Evolutionary conservation across 2,329 filamentous ascomycete genomes (phyloP), one percentile per base, ranked within the genome.

Genomic region (Aspergillus bombycis): DNA sequence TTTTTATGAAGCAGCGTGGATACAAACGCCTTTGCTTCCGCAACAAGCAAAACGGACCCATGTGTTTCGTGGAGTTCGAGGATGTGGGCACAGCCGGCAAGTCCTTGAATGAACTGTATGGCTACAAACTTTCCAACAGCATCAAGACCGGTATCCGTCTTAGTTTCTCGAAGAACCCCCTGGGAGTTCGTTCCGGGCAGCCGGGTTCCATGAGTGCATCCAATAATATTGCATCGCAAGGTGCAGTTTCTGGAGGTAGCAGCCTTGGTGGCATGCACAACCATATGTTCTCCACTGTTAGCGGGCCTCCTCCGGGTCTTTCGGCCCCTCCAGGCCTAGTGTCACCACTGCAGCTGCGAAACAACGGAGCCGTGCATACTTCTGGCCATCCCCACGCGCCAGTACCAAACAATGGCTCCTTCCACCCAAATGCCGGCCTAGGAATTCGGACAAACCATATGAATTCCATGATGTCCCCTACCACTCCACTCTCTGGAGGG

Each of bases 41-140:
- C 38, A 96, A 93, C 60, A 98, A 98, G 82, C 88, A 92, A 68
- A 97, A 97, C 71, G 94, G 94, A 0, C 94, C 94, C 2, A 98
- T 98, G 94, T 98, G 95, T 76, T 98, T 98, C 77, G 95, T 99
- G 43, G 95, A 99, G 78, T 99, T 98, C 71, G 94, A 98, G 73
- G 94, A 97, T 72, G 86, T 96, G 12, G 91, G 92, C 1, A 94
- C 93, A 73, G 94, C 95, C 0, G 97, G 94, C 48, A 96, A 95
- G 78, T 91, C 94, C 1, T 84, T 98, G 3, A 88, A 94, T 67
- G 93, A 97, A 62, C 84, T 98, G 1, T 97, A 98, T 72, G 95
- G 95, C 0, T 88, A 91, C 57, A 88, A 87, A 56, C 85, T 98
- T 36, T 93, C 94, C 75, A 97, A 97, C 79, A 97, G 93, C 72